A percentile compares a stretch with the other conserved stretches of the same genome.
phyloP scores from a whole-genome alignment of 345 rosid genomes.

The Sisymbrium altissimum region DNA sequence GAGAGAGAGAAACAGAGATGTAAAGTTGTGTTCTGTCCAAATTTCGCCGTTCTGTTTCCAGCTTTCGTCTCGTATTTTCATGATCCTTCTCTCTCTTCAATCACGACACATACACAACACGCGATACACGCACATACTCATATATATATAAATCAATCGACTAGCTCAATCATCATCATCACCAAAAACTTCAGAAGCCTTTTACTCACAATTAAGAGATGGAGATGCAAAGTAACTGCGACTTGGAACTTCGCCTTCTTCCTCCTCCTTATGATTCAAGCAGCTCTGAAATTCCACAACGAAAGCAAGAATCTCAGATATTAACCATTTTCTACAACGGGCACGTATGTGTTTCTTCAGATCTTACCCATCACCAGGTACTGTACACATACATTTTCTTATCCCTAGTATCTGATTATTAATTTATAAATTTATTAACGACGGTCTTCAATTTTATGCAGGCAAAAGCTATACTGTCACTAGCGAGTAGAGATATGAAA shows the following conservation, averaged over 20 bases:
- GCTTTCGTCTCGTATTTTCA: neutral
- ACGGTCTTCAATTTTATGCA: neutral
- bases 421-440: neutral
- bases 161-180: neutral
- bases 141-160: neutral
- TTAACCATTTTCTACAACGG: conserved; percentile 24
- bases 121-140: neutral
- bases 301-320: conserved; percentile 11
- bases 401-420: neutral
- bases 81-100: neutral
- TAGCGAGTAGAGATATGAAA: conserved; percentile 12
- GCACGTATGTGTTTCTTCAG: conserved; percentile 12
- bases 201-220: neutral
- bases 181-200: conserved; percentile 1
- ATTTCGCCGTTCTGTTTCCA: neutral
- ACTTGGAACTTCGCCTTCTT: conserved; percentile 27
- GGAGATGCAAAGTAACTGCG: conserved; percentile 23
- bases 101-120: conserved; percentile 14
- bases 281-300: neutral
- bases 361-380: conserved; percentile 14
- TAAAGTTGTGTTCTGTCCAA: conserved; percentile 13
- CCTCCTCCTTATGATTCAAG: neutral
- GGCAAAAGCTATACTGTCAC: conserved; percentile 15
- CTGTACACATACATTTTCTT: neutral
- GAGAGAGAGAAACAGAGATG: neutral